Base-by-base conservation (phyloP, 148 eudicot species). In the Cornus kousa region DNA sequence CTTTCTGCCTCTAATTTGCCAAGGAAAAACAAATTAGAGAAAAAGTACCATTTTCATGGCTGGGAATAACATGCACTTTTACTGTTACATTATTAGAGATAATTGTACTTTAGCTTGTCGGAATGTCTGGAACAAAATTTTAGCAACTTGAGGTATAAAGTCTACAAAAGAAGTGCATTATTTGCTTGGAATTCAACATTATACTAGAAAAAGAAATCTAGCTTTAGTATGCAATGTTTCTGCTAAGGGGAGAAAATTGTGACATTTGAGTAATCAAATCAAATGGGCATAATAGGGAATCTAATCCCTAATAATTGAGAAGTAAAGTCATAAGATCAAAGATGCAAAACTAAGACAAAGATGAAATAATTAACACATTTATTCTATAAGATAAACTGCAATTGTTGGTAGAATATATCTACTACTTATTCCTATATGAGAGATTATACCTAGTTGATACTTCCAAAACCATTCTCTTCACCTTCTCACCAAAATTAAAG, bases 381-480 rank as follows among this genome's bases (percentile, higher is more conserved):
- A 69, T 69, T 16, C 72, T 16, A 3, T 35, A 11, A 31, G 72
- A 35, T 32, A 35, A 35, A 32, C 46, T 35, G 3, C n/a, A 69
- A 35, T 69, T 69, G 28, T 31, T 67, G 3, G 1, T 8, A 67
- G 35, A 24, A 68, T 43, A 43, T 43, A 77, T 77, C 74, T 70
- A 53, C 74, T 77, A 55, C 80, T 55, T 33, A 69, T 77, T 77
- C 80, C 20, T 20, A 62, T 62, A 62, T 20, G 66, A 62, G 66
- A 62, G 66, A 62, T 62, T 62, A 62, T 62, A 62, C 66, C 66
- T 62, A 5, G 66, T 62, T 62, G 59, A 53, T 53, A 14, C 59
- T 53, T 53, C 19, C 59, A 53, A 53, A 53, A 53, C 59, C 59
- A 11, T 53, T 53, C 59, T 53, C 4, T 16, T 3, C 14, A 11